phyloP scores from a whole-genome alignment of 495 filamentous ascomycete species.

The Hypoxylon lienhwacheense region DNA sequence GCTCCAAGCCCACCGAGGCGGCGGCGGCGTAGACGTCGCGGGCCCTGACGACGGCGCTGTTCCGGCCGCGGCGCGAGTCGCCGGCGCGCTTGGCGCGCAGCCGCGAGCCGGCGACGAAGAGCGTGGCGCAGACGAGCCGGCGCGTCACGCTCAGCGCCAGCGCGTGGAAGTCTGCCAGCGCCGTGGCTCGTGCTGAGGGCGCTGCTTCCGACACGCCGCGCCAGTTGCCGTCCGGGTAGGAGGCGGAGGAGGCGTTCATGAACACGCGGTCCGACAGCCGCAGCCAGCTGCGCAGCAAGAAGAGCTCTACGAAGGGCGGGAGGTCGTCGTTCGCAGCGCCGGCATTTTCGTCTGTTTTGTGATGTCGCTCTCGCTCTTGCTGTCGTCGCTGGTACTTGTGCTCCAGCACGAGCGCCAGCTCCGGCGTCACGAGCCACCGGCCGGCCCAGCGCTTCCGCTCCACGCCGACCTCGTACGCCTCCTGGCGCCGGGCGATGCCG shows the following conservation, averaged over 20 bases:
- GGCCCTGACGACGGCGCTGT: slow-evolving; percentile 47
- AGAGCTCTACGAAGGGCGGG: slow-evolving; percentile 49
- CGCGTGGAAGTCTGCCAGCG: slow-evolving; percentile 73
- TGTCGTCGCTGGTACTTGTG: slow-evolving; percentile 43
- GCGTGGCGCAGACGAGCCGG: slow-evolving; percentile 64
- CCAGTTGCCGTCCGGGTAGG: slow-evolving; percentile 68
- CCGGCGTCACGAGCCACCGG: slow-evolving; percentile 47
- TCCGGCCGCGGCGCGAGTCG: slow-evolving; percentile 30
- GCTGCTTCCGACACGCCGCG: slow-evolving; percentile 52
- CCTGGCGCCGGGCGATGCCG: slow-evolving; percentile 58
- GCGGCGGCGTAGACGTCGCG: slow-evolving; percentile 69
- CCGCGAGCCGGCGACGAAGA: slow-evolving; percentile 66
- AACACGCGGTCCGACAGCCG: slow-evolving; percentile 66
- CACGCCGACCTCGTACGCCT: slow-evolving; percentile 53
- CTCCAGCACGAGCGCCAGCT: slow-evolving; percentile 51
- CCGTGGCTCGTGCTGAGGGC: slow-evolving; percentile 67
- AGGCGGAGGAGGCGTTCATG: slow-evolving; percentile 67
- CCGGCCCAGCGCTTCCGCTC: slow-evolving; percentile 57
- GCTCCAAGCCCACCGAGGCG: slow-evolving; percentile 55
- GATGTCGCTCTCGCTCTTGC: neutral
- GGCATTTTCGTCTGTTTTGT: slow-evolving; percentile 29
- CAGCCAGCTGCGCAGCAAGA: slow-evolving; percentile 64
- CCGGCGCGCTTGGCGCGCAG: slow-evolving; percentile 47
- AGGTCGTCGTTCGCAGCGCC: slow-evolving; percentile 50
- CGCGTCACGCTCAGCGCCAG: slow-evolving; percentile 66